Evolutionary conservation across 1,284 basidiomycete genomes (phyloP), one percentile per base, ranked within the genome.

Genomic region (Trametes polyzona): DNA sequence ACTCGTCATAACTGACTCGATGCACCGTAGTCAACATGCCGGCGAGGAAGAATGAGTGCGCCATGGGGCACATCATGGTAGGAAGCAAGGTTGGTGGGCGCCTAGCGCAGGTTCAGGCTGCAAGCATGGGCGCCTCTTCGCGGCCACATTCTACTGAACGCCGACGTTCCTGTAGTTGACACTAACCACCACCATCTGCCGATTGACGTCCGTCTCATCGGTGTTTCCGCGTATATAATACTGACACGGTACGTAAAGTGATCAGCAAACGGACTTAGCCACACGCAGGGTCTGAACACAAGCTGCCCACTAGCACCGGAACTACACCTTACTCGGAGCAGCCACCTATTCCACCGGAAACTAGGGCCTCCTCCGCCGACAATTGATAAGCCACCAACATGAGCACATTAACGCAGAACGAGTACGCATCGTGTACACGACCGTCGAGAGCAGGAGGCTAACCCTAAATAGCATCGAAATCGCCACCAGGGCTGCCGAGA

Each of bases 401-500:
- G 63, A 61, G 55, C 26, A 59, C 61, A 2, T 36, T 60, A 49
- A 68, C 66, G 19, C 54, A 43, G 36, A 67, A 67, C 43, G 67
- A 68, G 66, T 69, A 49, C 65, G 69, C 57, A n/a, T 30, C 32
- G 29, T 48, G 41, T 37, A 14, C 27, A 40, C 26, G 11, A 8
- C 21, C 14, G 8, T 21, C 30, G 12, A 21, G n/a, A 21, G 41
- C 23, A 36, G 40, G 21, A 32, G 40, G 51, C 52, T 26, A 57
- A 55, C 35, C 36, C 52, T 50, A 29, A 43, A 41, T 66, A 93
- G 90, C 68, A 87, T 92, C 70, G 87, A 92, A 73, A 87, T 93
- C 65, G 87, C 90, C 41, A 89, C 87, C 24, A 79, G 90, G 52
- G 90, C 90, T 27, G 90, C 90, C 39, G 88, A 91, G 65, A 81